A percentile compares a stretch with the other conserved stretches of the same genome.
Evolutionary conservation across 2,329 filamentous ascomycete species (phyloP).

Genomic region (Sclerotinia borealis): DNA sequence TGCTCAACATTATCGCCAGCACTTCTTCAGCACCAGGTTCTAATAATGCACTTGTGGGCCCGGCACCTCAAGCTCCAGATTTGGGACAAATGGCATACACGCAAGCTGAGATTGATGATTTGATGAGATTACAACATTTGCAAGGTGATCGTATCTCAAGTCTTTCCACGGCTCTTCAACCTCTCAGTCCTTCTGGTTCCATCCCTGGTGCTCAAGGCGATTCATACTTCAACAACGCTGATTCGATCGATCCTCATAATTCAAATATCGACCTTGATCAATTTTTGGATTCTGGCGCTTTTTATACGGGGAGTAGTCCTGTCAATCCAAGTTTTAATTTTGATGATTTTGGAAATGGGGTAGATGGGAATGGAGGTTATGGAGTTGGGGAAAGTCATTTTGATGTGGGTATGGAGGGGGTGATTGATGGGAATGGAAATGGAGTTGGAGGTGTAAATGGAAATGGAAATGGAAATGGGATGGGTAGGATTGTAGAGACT

Average conservation of each 20-base stretch:
- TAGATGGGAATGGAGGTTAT: background rate
- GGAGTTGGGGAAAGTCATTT: constrained; percentile 24
- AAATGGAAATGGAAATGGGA: background rate
- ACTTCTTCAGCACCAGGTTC: constrained; percentile 24
- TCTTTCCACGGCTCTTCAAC: constrained; percentile 67
- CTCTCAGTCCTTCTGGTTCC: constrained; percentile 71
- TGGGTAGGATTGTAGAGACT: constrained; percentile 19
- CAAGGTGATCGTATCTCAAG: constrained; percentile 73
- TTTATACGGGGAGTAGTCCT: constrained; percentile 32
- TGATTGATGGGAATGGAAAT: constrained; percentile 13
- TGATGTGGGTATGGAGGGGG: constrained; percentile 29
- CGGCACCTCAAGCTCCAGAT: constrained; percentile 37
- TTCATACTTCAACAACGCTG: constrained; percentile 29
- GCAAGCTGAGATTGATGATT: constrained; percentile 68
- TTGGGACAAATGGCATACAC: constrained; percentile 62
- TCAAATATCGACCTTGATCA: constrained; percentile 44
- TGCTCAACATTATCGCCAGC: constrained; percentile 54
- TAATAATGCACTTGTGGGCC: constrained; percentile 31
- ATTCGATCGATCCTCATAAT: constrained; percentile 33
- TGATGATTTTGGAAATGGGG: constrained; percentile 17
- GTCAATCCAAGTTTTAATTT: constrained; percentile 18
- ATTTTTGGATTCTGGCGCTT: constrained; percentile 40
- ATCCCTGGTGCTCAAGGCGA: constrained; percentile 61
- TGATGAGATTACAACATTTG: constrained; percentile 72
- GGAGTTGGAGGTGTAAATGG: background rate